These are phyloP conservation scores for Pseudoturritis turrita DNA, from an alignment of 345 rosid genomes.

Conservation along the genomic window DNA sequence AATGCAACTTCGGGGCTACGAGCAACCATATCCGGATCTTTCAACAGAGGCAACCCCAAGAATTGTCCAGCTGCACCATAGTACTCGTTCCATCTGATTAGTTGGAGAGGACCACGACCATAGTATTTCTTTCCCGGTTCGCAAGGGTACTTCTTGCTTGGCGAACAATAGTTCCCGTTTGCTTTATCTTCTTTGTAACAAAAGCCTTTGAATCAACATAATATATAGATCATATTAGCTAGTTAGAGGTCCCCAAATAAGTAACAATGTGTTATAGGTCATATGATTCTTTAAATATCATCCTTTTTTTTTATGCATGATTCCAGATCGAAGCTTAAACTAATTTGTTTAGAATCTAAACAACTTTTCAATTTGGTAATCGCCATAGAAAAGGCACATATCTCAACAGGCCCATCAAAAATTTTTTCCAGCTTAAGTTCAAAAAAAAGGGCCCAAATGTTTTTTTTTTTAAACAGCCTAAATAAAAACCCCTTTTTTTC, in stretches of 20 bases:
- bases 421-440: too few relatives aligned
- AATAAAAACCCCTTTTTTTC: too few relatives aligned
- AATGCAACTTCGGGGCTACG: conserved; percentile 31
- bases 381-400: too few relatives aligned
- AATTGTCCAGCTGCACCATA: conserved; percentile 39
- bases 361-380: too few relatives aligned
- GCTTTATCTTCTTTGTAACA: conserved; percentile 26
- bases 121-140: conserved; percentile 30
- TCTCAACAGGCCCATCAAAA: too few relatives aligned
- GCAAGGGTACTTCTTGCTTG: conserved; percentile 9
- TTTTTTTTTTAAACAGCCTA: too few relatives aligned
- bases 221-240: not conserved
- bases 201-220: conserved; percentile 11
- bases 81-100: conserved; percentile 44
- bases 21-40: conserved; percentile 39
- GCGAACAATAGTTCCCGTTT: conserved; percentile 3
- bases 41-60: conserved; percentile 27
- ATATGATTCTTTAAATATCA: not conserved
- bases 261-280: not conserved
- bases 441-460: too few relatives aligned
- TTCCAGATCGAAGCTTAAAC: too few relatives aligned
- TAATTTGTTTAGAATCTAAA: too few relatives aligned
- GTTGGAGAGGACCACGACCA: conserved; percentile 7
- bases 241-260: not conserved
- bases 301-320: too few relatives aligned